Evolutionary conservation across 106 monocot species (phyloP).

Genomic region (Allium cepa): DNA sequence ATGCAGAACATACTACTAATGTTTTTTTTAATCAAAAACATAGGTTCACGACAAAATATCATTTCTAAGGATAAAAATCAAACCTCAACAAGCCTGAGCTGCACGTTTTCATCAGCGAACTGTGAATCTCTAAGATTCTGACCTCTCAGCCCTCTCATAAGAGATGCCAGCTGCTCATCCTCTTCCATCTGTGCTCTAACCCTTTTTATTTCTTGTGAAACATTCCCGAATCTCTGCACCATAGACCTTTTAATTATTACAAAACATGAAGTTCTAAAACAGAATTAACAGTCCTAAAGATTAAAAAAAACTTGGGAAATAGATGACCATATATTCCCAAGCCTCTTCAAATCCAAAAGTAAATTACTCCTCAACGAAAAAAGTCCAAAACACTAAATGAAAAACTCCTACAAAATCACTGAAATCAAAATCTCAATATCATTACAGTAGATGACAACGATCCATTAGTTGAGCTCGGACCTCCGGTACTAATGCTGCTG

Average conservation of each 20-base stretch:
- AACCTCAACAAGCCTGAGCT: conserved; percentile 91
- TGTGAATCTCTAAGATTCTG: conserved; percentile 87
- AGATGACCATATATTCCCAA: too few species aligned
- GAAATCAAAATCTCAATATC: background rate
- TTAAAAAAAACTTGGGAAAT: too few species aligned
- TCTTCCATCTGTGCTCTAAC: conserved; percentile 95
- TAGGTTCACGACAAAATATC: too few species aligned
- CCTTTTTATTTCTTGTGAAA: conserved; percentile 81
- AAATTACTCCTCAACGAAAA: background rate
- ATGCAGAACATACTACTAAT: too few species aligned
- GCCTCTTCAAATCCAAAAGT: background rate
- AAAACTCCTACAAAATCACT: background rate
- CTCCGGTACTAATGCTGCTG: conserved; percentile 5
- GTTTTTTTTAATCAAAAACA: too few species aligned
- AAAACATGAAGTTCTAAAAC: too few species aligned
- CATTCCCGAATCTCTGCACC: conserved; percentile 63
- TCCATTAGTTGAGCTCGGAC: too few species aligned
- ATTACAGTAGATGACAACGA: conserved; percentile 3
- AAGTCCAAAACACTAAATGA: background rate
- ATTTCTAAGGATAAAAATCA: background rate
- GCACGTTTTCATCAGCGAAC: conserved; percentile 82
- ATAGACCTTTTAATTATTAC: background rate
- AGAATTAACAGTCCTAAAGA: too few species aligned
- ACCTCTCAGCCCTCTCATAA: conserved; percentile 91
- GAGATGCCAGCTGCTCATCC: conserved; percentile 81